Evolutionary conservation across 129 eudicot species (phyloP), one percentile per base, ranked within the genome.

Genomic region (Pseudognaphalium luteoalbum): DNA sequence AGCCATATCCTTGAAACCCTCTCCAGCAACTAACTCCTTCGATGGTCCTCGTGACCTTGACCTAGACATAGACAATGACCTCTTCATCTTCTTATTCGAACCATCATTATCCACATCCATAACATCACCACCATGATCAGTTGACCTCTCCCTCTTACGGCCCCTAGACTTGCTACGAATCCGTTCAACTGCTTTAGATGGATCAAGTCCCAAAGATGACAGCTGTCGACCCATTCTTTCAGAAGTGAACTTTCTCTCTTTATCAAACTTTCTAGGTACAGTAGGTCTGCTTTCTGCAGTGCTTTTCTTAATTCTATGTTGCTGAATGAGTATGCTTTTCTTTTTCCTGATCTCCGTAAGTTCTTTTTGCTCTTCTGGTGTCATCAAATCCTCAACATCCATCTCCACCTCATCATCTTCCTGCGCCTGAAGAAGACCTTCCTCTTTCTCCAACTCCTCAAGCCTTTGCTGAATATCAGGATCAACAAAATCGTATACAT

Each of bases 141-240:
- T 2, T 30, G 97, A 93, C 76, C 98, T 88, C 71, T 90, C 92
- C 82, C 98, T 85, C 87, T 93, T 93, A 7, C 98, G 88, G 3
- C 97, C 98, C 79, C 98, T 87, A 0, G 98, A 90, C 77, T 85
- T 84, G 75, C 98, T 93, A 17, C 97, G 86, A 22, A 88, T 87
- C 10, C 98, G 77, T 15, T 90, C 72, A 0, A 93, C 83, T 30
- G 97, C 98, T 72, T 68, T 70, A 3, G 83, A 56, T 2, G 98
- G 98, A 78, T 93, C 97, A 39, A 93, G 83, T 17, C 98, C 98
- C 80, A 93, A 37, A 28, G 82, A 22, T 7, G 91, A 80, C 68
- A 93, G 63, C 71, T 93, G 93, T 50, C 98, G 82, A 6, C 98
- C 98, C 97, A 93, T 90, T 86, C 98, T 90, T 21, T 84, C 75